Evolutionary conservation across 2,329 filamentous ascomycete species (phyloP), one percentile per base, ranked within the genome.

Genomic region (Rhynchosporium secalis): DNA sequence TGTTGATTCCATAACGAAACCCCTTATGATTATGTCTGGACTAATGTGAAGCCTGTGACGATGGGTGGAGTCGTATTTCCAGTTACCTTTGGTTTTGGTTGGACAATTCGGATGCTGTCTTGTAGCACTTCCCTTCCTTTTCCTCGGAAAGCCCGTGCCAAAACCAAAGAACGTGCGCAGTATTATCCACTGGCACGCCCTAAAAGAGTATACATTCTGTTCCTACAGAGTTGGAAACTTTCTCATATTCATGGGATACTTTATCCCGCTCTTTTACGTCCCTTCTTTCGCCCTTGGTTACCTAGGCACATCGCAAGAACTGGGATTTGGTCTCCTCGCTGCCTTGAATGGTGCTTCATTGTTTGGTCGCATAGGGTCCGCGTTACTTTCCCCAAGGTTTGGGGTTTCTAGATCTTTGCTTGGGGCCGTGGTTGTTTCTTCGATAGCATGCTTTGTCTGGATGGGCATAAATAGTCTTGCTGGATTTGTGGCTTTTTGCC

Each of bases 401-500:
- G 83, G 82, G 3, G 76, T 77, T 4, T 81, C 79, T 73, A 85
- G 84, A 68, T 75, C 85, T 65, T 78, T 80, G 56, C 72, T 80
- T n/a, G 76, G 80, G 58, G 76, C 76, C 9, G 72, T 72, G 10
- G 60, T 78, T 58, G 49, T 58, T 4, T 43, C 73, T 31, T 75
- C 74, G 9, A 66, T 75, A 45, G 62, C 77, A 9, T 66, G 75
- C 7, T 70, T 78, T 56, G 75, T 73, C 65, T 71, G 77, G 69
- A 69, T 78, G 3, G 74, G 73, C 0, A 75, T 77, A 10, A 48
- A 70, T 5, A 73, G 66, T 12, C 67, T 71, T 0, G 56, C 75
- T 0, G 80, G 81, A 0, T 75, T 91, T 33, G 90, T 89, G 69
- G 79, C 77, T 0, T 91, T 89, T 80, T 77, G 83, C 0, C 76